phyloP scores from a whole-genome alignment of 768 basidiomycete species.

The Russula sp. region DNA sequence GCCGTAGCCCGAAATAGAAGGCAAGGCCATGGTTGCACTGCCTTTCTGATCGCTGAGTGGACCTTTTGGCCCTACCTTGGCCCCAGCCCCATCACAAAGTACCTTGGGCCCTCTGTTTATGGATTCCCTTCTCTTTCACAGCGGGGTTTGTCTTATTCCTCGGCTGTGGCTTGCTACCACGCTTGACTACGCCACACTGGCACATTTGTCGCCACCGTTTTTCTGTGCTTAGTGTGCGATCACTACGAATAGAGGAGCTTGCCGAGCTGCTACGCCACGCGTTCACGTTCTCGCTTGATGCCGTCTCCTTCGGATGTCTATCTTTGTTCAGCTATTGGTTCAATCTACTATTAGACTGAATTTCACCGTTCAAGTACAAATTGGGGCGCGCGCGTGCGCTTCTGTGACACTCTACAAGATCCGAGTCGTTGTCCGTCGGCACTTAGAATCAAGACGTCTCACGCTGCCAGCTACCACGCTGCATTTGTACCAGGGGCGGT shows the following conservation, averaged over 20 bases:
- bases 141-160: background rate
- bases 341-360: background rate
- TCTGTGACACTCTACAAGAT: background rate
- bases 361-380: background rate
- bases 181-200: background rate
- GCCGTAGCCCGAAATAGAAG: background rate
- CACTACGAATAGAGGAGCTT: background rate
- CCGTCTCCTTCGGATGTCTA: slow-evolving; percentile 3
- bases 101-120: background rate
- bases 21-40: no score
- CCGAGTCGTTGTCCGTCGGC: background rate
- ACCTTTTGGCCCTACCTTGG: background rate
- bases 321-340: background rate
- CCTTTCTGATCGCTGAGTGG: background rate
- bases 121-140: background rate
- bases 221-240: background rate
- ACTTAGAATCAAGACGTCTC: background rate
- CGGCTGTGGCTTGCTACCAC: background rate
- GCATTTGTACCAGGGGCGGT: background rate
- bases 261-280: background rate
- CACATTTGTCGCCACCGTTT: background rate
- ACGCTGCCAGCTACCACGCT: background rate
- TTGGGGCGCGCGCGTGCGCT: background rate
- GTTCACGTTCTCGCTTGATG: background rate
- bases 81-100: background rate